Evolutionary conservation across 768 basidiomycete genomes (phyloP), one percentile per base, ranked within the genome.

Genomic region (Symmetrospora coprosmae): DNA sequence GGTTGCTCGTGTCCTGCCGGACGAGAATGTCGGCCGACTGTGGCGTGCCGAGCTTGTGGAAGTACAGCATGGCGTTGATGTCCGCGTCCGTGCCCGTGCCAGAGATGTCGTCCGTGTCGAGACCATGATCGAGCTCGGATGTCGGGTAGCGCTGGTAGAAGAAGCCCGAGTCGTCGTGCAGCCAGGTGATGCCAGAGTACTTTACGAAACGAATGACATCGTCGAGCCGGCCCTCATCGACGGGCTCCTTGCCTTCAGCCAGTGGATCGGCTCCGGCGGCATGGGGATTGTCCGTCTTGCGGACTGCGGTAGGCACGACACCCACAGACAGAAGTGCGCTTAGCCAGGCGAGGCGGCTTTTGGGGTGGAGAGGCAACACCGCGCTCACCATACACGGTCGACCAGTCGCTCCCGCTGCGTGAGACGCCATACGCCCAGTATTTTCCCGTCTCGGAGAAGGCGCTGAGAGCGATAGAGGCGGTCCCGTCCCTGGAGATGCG

Each of bases 141-240:
- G 77, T 78, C 65, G 83, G 83, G 68, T 78, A 85, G 16, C 85
- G 45, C 38, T 87, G 86, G 70, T 89, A 89, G 73, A 88, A 86
- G 72, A 88, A 86, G 1, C 87, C 86, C 63, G 81, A 82, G 55
- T 80, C 82, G 71, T 87, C 85, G 56, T 80, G 79, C 3, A 81
- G 81, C 87, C 86, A 88, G 27, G 76, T 74, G 40, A 87, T 76
- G 11, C 75, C 55, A 16, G 82, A 83, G 72, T 86, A 87, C 70
- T 88, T 88, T 64, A 85, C 83, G 68, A 79, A 83, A 5, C 81
- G 78, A 52, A 87, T 72, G 62, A 81, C 82, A 43, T 88, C 86
- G 2, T 75, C 65, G 35, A 86, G 76, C 41, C 81, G 75, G 34
- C 74, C 75, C 19, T 77, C 74, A 43, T 71, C 69, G 27, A 48